Conservation (phyloP, 2,329 filamentous ascomycete species). For the Capronia americana region DNA sequence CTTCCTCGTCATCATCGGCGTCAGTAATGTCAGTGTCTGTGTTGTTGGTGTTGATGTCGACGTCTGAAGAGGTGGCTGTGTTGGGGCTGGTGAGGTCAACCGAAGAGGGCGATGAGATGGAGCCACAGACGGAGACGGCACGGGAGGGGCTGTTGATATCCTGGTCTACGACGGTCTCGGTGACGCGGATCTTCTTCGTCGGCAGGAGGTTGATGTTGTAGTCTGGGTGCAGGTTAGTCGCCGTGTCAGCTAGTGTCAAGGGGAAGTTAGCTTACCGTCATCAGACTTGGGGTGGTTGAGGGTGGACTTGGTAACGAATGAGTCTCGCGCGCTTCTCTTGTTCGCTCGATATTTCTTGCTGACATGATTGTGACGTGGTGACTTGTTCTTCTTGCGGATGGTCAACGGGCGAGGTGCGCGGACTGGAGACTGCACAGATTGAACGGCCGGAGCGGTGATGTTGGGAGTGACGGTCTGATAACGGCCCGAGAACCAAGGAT, state of each 20-base stretch:
- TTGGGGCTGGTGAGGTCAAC: not conserved
- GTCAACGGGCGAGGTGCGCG: slow-evolving; percentile 15
- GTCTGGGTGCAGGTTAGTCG: slow-evolving; percentile 14
- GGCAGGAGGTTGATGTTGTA: slow-evolving; percentile 22
- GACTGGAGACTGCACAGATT: slow-evolving; percentile 13
- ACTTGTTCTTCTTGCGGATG: slow-evolving; percentile 19
- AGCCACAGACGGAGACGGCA: slow-evolving; percentile 25
- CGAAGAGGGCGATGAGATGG: slow-evolving; percentile 1
- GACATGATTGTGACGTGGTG: not conserved
- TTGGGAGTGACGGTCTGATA: not conserved
- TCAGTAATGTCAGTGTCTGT: slow-evolving; percentile 11
- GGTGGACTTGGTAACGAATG: slow-evolving; percentile 27
- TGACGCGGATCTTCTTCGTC: slow-evolving; percentile 30
- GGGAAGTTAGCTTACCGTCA: slow-evolving; percentile 17
- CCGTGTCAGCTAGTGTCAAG: not conserved
- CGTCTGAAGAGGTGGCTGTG: not conserved
- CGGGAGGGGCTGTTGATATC: slow-evolving; percentile 22
- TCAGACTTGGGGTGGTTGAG: slow-evolving; percentile 2
- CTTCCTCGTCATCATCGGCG: slow-evolving; percentile 5
- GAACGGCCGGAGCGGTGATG: slow-evolving; percentile 19
- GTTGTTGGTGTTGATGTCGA: not conserved
- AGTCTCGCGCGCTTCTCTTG: slow-evolving; percentile 28
- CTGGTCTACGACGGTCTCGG: slow-evolving; percentile 11
- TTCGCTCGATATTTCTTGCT: slow-evolving; percentile 19
- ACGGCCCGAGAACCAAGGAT: not conserved